phyloP scores from a whole-genome alignment of 345 rosid genomes.

The Pugionium dolabratum region DNA sequence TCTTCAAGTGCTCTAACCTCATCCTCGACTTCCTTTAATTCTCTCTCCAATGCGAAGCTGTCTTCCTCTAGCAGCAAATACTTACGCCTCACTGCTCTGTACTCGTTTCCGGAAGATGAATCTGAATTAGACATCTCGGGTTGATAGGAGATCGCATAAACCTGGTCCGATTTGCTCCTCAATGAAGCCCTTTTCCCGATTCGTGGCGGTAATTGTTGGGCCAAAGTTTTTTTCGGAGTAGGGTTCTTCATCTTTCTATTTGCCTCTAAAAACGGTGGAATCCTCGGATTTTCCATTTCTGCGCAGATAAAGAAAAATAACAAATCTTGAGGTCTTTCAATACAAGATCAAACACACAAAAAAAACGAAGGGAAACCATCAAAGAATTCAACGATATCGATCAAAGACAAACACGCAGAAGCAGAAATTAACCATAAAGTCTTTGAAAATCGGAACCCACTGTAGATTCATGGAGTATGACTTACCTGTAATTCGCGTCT shows the following conservation, averaged over 20 bases:
- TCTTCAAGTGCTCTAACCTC: constrained; percentile 73
- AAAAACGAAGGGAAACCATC: neutral
- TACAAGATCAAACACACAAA: neutral
- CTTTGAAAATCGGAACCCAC: neutral
- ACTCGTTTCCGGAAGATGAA: constrained; percentile 61
- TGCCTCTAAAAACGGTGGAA: constrained; percentile 47
- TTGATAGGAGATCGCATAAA: constrained; percentile 53
- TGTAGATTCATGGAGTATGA: neutral
- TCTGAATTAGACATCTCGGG: constrained; percentile 68
- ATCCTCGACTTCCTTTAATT: constrained; percentile 59
- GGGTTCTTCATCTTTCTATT: constrained; percentile 56
- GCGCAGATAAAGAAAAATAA: neutral
- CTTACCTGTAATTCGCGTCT: constrained; percentile 22
- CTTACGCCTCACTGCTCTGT: constrained; percentile 67
- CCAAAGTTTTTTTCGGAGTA: constrained; percentile 42
- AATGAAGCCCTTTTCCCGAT: constrained; percentile 43
- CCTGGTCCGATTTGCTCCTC: constrained; percentile 48
- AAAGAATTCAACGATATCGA: neutral
- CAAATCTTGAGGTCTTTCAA: neutral
- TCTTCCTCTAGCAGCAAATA: constrained; percentile 82
- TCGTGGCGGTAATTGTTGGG: constrained; percentile 44
- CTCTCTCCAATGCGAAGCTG: constrained; percentile 61
- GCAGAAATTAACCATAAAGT: neutral
- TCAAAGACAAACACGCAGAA: neutral
- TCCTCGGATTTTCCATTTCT: constrained; percentile 60